These are phyloP conservation scores for Knoxdaviesia capensis DNA, from an alignment of 2,329 filamentous ascomycete species.

Conservation along the genomic window DNA sequence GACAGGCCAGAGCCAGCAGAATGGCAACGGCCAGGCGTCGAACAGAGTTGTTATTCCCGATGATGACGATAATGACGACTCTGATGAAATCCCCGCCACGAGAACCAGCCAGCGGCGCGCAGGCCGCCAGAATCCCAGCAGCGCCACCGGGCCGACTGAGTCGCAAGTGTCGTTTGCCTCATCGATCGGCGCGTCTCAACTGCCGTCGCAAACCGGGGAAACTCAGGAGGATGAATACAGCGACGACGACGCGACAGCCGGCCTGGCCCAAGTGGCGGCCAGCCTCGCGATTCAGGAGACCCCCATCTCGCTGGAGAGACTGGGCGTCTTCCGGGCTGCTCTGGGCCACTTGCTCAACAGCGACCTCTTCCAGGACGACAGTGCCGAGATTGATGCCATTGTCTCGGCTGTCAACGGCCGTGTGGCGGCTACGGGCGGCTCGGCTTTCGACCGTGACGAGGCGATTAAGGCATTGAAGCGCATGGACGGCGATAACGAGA, in stretches of 20 bases:
- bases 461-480: slow-evolving; percentile 56
- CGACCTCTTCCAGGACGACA: slow-evolving; percentile 71
- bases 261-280: slow-evolving; percentile 21
- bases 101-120: slow-evolving; percentile 7
- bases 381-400: slow-evolving; percentile 54
- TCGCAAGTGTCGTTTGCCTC: slow-evolving; percentile 52
- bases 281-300: slow-evolving; percentile 19
- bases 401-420: slow-evolving; percentile 62
- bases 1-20: no score
- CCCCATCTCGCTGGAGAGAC: slow-evolving; percentile 38
- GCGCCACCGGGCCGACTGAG: slow-evolving; percentile 10
- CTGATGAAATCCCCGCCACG: slow-evolving; percentile 19
- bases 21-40: no score
- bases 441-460: slow-evolving; percentile 50
- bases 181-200: slow-evolving; percentile 57
- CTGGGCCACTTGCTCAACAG: slow-evolving; percentile 71
- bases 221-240: slow-evolving; percentile 19
- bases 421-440: slow-evolving; percentile 30
- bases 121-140: no score
- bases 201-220: slow-evolving; percentile 21
- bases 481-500: slow-evolving; percentile 68
- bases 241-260: slow-evolving; percentile 3
- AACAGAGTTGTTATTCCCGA: slow-evolving; percentile 4
- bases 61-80: slow-evolving; percentile 22
- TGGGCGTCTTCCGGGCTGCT: slow-evolving; percentile 57